Evolutionary conservation across 257 asterid species (phyloP).

Genomic region (Ilex asprella): DNA sequence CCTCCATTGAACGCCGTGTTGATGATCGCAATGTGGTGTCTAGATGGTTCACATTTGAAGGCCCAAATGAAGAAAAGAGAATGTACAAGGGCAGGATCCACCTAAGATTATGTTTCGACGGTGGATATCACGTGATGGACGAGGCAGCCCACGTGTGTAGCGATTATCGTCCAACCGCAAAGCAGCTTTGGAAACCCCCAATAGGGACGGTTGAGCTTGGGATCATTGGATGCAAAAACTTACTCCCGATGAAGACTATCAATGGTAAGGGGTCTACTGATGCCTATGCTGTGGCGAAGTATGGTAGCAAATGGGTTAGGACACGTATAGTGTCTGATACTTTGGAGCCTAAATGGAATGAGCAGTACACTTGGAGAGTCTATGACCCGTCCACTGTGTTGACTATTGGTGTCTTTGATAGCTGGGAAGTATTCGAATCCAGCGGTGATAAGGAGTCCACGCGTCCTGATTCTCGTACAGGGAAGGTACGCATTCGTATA

Average conservation of each 20-base stretch:
- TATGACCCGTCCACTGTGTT: slow-evolving; percentile 83
- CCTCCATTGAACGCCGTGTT: slow-evolving; percentile 67
- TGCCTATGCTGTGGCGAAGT: slow-evolving; percentile 79
- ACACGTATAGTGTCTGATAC: slow-evolving; percentile 72
- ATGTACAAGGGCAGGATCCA: slow-evolving; percentile 68
- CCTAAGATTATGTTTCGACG: slow-evolving; percentile 66
- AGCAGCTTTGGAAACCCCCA: slow-evolving; percentile 80
- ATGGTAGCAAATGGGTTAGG: slow-evolving; percentile 81
- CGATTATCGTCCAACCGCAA: slow-evolving; percentile 80
- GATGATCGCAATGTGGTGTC: slow-evolving; percentile 78
- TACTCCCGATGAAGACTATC: slow-evolving; percentile 65
- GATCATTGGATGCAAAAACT: slow-evolving; percentile 64
- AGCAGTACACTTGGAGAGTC: slow-evolving; percentile 86
- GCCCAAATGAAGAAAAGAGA: slow-evolving; percentile 42
- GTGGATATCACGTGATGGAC: slow-evolving; percentile 94
- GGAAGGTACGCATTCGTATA: slow-evolving; percentile 75
- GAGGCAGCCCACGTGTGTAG: slow-evolving; percentile 76
- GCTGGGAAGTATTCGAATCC: slow-evolving; percentile 53
- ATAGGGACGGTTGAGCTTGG: slow-evolving; percentile 68
- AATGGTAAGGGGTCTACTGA: slow-evolving; percentile 68
- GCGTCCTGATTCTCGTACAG: slow-evolving; percentile 56
- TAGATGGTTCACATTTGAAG: slow-evolving; percentile 76
- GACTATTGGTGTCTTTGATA: slow-evolving; percentile 69
- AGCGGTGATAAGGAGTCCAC: slow-evolving; percentile 31
- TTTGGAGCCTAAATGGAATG: slow-evolving; percentile 80